These are phyloP conservation scores for Conidiobolus incongruus DNA, from an alignment of 371 early-diverging fungal species.

Conservation along the genomic window DNA sequence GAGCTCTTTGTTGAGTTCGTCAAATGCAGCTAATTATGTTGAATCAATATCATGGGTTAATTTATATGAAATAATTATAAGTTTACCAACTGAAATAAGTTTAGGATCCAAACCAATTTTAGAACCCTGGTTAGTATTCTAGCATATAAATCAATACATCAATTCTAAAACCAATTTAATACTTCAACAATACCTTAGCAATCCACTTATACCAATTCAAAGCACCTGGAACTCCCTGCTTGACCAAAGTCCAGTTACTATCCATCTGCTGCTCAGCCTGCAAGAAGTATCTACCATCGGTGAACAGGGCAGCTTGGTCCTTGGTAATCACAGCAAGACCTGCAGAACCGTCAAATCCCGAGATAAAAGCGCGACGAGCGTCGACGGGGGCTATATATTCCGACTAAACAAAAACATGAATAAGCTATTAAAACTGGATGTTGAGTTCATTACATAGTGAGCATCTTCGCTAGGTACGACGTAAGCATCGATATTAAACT, in stretches of 20 bases:
- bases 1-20: conserved; percentile 25
- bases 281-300: conserved; percentile 96
- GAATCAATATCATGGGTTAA: no score
- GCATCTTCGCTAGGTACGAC: conserved; percentile 87
- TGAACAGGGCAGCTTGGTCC: conserved; percentile 63
- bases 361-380: conserved; percentile 80
- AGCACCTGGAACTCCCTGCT: conserved; percentile 64
- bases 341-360: conserved; percentile 95
- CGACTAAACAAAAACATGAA: no score
- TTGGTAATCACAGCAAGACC: conserved; percentile 59
- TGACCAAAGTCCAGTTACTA: conserved; percentile 79
- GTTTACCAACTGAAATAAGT: conserved; percentile 6
- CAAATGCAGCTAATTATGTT: conserved; percentile 23
- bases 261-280: conserved; percentile 90
- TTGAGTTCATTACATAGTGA: conserved; percentile 43
- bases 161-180: no score
- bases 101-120: conserved; percentile 9
- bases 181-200: conserved; percentile 28
- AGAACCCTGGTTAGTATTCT: conserved; percentile 5
- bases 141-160: no score
- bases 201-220: conserved; percentile 80
- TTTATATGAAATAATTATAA: no score
- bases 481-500: conserved; percentile 49
- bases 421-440: not conserved
- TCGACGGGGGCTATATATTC: conserved; percentile 93